phyloP scores from a whole-genome alignment of 768 basidiomycete species.

The Russula foetens region DNA sequence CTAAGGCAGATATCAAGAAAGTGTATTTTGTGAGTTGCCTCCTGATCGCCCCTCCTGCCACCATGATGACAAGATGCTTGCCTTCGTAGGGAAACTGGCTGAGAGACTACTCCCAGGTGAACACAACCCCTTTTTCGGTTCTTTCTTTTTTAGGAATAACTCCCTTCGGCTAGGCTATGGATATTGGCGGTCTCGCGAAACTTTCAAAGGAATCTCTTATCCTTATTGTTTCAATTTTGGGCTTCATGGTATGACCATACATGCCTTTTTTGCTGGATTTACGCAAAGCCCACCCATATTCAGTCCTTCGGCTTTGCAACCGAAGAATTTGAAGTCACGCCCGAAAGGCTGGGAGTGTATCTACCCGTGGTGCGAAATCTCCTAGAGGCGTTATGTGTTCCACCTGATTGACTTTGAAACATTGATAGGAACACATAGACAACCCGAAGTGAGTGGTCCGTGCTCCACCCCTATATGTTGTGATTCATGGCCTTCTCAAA shows the following conservation, averaged over 20 bases:
- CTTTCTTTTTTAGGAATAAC: slow-evolving; percentile 5
- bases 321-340: slow-evolving; percentile 61
- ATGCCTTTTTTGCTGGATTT: background rate
- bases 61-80: background rate
- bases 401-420: background rate
- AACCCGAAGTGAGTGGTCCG: slow-evolving; percentile 50
- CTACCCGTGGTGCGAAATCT: slow-evolving; percentile 45
- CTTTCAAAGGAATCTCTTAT: slow-evolving; percentile 45
- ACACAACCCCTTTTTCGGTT: background rate
- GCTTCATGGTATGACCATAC: slow-evolving; percentile 38
- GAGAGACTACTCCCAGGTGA: slow-evolving; percentile 58
- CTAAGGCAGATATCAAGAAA: slow-evolving; percentile 52
- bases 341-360: slow-evolving; percentile 69
- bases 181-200: slow-evolving; percentile 62
- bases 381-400: background rate
- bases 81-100: slow-evolving; percentile 53
- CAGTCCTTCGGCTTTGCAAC: slow-evolving; percentile 60
- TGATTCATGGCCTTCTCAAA: slow-evolving; percentile 25
- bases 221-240: slow-evolving; percentile 47
- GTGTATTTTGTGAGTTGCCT: slow-evolving; percentile 48
- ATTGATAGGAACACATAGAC: slow-evolving; percentile 59
- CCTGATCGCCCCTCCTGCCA: background rate
- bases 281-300: too few species aligned
- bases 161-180: slow-evolving; percentile 43
- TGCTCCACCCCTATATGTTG: background rate